Evolutionary conservation across 73 alveolate species (phyloP).

Genomic region (Tetrahymena malaccensis): DNA sequence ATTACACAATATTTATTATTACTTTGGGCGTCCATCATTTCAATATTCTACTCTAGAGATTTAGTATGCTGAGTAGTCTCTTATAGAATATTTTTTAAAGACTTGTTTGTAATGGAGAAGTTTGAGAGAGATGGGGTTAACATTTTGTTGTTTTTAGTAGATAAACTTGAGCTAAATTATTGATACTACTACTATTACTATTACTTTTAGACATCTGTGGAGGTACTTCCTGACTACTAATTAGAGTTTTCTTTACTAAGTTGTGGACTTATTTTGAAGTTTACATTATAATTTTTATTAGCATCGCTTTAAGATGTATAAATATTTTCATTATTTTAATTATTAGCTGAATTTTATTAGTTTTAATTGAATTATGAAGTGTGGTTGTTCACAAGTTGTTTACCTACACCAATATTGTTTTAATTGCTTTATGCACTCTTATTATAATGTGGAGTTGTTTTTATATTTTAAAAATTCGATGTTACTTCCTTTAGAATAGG

Average conservation of each 20-base stretch:
- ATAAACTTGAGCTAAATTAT: not conserved
- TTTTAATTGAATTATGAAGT: not conserved
- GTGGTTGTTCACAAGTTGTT: not conserved
- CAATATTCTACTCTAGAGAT: not conserved
- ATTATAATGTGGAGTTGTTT: not conserved
- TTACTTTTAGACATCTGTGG: not conserved
- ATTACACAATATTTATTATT: not conserved
- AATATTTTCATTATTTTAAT: not conserved
- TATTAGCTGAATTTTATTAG: not conserved
- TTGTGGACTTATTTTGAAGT: not conserved
- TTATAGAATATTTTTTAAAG: not conserved
- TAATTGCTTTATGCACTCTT: not conserved
- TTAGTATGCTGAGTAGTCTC: not conserved
- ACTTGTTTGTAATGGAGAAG: not conserved
- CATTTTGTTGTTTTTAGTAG: not conserved
- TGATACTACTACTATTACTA: too few relatives aligned
- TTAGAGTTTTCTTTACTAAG: not conserved
- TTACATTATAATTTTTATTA: not conserved
- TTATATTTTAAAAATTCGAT: not conserved
- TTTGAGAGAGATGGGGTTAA: not conserved
- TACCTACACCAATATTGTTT: not conserved
- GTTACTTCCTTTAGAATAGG: not conserved
- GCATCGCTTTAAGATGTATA: not conserved
- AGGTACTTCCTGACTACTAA: not conserved
- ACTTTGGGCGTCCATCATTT: not conserved